These are phyloP conservation scores for Botrytis fragariae DNA, from an alignment of 2,329 filamentous ascomycete genomes.

Conservation along the genomic window DNA sequence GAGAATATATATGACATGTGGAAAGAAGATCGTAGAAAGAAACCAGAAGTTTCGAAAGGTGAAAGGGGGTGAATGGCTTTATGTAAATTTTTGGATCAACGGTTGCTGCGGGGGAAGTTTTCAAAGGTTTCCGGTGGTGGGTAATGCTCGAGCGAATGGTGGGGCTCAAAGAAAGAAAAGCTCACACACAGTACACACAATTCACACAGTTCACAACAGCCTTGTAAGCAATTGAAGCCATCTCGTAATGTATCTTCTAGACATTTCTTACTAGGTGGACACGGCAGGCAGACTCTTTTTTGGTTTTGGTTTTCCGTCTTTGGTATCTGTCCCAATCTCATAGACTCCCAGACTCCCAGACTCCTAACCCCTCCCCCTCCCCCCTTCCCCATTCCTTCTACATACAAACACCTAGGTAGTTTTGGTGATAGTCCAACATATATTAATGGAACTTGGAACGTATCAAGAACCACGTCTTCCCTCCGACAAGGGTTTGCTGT, in stretches of 20 bases:
- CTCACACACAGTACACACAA: neutral
- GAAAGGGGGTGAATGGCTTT: slow-evolving; percentile 17
- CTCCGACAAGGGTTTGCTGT: neutral
- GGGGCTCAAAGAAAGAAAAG: neutral
- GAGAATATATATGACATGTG: slow-evolving; percentile 24
- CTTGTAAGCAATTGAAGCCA: neutral
- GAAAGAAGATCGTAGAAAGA: neutral
- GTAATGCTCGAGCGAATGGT: neutral
- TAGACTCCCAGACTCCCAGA: neutral
- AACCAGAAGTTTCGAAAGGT: neutral
- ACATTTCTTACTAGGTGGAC: neutral
- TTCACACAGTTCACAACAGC: neutral
- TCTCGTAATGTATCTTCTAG: neutral
- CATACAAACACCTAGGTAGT: neutral
- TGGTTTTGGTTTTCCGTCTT: neutral
- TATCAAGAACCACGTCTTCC: neutral
- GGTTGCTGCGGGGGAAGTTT: neutral
- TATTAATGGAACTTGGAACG: neutral
- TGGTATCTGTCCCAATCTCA: neutral
- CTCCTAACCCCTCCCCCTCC: neutral
- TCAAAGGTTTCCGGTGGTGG: neutral
- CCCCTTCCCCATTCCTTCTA: neutral
- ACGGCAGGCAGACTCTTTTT: neutral
- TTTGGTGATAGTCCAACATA: neutral
- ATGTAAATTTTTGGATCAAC: slow-evolving; percentile 17